Evolutionary conservation across 345 rosid genomes (phyloP).

Genomic region (Hibiscus syriacus): DNA sequence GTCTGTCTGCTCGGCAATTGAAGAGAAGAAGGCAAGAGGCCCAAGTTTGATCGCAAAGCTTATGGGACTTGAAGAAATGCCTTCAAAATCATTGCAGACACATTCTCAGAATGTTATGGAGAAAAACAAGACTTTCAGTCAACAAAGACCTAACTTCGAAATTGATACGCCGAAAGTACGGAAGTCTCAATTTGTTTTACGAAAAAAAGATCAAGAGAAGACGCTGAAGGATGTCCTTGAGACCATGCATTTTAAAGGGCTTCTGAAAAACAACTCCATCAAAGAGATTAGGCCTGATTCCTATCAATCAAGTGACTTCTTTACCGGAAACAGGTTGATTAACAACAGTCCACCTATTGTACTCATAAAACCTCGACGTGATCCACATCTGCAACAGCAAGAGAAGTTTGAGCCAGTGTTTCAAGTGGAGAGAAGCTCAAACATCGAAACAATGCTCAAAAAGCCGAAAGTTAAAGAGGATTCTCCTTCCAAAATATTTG

Average conservation of each 20-base stretch:
- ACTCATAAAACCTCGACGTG: constrained; percentile 48
- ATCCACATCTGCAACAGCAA: constrained; percentile 17
- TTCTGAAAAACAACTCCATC: constrained; percentile 25
- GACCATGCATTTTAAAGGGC: constrained; percentile 36
- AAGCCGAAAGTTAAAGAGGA: constrained; percentile 20
- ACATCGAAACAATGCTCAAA: constrained; percentile 13
- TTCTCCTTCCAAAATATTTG: constrained; percentile 6
- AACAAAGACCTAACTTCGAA: constrained; percentile 21
- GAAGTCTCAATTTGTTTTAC: constrained; percentile 25
- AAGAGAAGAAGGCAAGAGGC: constrained; percentile 25
- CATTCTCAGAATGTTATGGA: constrained; percentile 19
- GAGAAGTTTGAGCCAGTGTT: constrained; percentile 13
- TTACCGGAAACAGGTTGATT: not conserved
- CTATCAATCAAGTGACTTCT: constrained; percentile 14
- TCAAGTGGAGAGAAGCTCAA: constrained; percentile 16
- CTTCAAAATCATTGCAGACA: constrained; percentile 29
- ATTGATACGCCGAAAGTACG: constrained; percentile 27
- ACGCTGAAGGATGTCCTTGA: constrained; percentile 45
- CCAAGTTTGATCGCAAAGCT: constrained; percentile 76
- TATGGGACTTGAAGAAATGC: constrained; percentile 77
- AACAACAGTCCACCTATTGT: not conserved
- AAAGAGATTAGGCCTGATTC: constrained; percentile 11
- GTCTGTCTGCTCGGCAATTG: constrained; percentile 23
- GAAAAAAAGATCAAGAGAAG: constrained; percentile 17
- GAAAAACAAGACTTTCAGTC: constrained; percentile 16